phyloP scores from a whole-genome alignment of 257 asterid genomes.

The Echium plantagineum region DNA sequence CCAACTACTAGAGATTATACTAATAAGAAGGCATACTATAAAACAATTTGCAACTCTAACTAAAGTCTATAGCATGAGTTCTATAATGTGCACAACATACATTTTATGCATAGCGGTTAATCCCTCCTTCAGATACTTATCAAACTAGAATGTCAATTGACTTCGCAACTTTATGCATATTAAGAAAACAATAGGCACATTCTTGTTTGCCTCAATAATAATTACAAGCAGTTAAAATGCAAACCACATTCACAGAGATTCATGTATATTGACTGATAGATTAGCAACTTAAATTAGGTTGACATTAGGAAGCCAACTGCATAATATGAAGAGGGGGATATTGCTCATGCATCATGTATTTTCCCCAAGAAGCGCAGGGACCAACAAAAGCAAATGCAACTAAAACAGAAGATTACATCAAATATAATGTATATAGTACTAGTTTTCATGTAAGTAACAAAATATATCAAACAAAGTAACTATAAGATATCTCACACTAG shows the following conservation, averaged over 20 bases:
- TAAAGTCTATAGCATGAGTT: not conserved
- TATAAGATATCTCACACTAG: conserved; percentile 39
- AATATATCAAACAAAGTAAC: not conserved
- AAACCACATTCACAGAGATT: no score
- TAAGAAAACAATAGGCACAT: not conserved
- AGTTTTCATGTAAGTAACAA: no score
- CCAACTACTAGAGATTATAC: not conserved
- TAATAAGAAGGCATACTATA: not conserved
- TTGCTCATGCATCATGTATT: no score
- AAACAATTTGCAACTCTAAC: no score
- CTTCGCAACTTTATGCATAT: not conserved
- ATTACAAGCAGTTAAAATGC: not conserved
- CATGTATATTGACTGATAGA: no score
- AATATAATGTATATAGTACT: not conserved
- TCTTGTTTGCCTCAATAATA: not conserved
- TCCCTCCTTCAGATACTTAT: not conserved
- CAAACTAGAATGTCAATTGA: not conserved
- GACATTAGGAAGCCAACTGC: no score
- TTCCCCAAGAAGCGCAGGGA: no score
- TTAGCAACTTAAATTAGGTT: no score
- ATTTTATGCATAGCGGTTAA: not conserved
- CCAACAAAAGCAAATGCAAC: no score
- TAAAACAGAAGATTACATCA: no score
- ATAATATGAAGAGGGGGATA: no score
- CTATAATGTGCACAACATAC: not conserved